phyloP scores from a whole-genome alignment of 306 rosid species.

The Nissolia schottii region DNA sequence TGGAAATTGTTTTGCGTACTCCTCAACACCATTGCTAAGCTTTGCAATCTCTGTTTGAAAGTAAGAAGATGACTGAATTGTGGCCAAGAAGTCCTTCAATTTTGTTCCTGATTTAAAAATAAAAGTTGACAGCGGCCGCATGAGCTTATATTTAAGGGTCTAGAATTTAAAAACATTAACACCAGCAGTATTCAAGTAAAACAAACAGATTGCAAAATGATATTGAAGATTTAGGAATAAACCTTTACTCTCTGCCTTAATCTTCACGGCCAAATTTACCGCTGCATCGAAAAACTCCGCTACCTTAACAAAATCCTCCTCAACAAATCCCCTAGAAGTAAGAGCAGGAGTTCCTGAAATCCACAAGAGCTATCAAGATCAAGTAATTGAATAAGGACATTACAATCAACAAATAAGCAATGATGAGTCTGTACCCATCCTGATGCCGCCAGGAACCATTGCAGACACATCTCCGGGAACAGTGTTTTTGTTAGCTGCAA shows the following conservation, averaged over 20 bases:
- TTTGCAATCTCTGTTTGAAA: conserved; percentile 64
- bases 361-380: conserved; percentile 24
- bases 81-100: conserved; percentile 75
- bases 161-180: not conserved
- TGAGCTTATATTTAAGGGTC: too few species aligned
- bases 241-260: conserved; percentile 72
- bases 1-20: conserved; percentile 83
- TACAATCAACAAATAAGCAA: not conserved
- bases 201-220: conserved; percentile 6
- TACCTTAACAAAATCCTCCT: conserved; percentile 81
- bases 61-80: conserved; percentile 51
- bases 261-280: conserved; percentile 65
- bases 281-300: conserved; percentile 76
- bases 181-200: conserved; percentile 5
- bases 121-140: too few species aligned
- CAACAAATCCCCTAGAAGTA: conserved; percentile 85
- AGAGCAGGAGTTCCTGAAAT: conserved; percentile 91
- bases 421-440: conserved; percentile 59
- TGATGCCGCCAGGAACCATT: conserved; percentile 90
- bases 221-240: not conserved
- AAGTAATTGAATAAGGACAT: not conserved
- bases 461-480: conserved; percentile 88
- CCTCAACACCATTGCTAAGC: conserved; percentile 74
- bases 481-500: conserved; percentile 78
- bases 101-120: conserved; percentile 60